Conservation (phyloP, 2,329 filamentous ascomycete species). For the Dryadomyces quercivorus region DNA sequence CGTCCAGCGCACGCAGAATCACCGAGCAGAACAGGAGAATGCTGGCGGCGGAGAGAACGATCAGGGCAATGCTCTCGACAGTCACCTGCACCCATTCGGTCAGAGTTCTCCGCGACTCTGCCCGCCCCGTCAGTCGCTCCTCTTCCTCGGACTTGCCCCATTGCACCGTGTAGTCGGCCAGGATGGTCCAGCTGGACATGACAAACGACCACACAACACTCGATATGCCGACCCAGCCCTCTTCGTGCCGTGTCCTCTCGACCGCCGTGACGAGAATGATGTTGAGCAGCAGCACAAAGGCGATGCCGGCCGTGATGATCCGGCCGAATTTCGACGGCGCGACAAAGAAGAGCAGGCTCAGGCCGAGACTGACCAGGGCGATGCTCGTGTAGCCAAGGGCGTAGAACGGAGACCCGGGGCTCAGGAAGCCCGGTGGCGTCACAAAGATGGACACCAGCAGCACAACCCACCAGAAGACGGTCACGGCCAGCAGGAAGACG, state of each 20-base stretch:
- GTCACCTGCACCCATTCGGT: constrained; percentile 77
- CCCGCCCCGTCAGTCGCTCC: constrained; percentile 76
- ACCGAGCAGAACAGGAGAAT: constrained; percentile 70
- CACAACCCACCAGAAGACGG: constrained; percentile 86
- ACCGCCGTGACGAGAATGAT: constrained; percentile 71
- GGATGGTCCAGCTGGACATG: constrained; percentile 66
- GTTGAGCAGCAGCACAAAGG: constrained; percentile 57
- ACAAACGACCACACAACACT: constrained; percentile 72
- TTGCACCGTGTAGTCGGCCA: constrained; percentile 69
- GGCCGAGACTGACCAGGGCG: constrained; percentile 61
- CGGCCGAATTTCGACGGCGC: constrained; percentile 71
- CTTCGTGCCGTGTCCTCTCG: constrained; percentile 62
- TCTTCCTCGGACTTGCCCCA: constrained; percentile 94
- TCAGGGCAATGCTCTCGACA: constrained; percentile 58
- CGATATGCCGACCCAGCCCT: constrained; percentile 82
- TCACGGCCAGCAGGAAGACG: constrained; percentile 60
- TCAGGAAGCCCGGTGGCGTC: constrained; percentile 76
- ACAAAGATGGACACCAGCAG: constrained; percentile 84
- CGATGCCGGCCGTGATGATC: constrained; percentile 56
- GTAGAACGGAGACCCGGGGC: constrained; percentile 84
- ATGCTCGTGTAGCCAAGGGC: constrained; percentile 74
- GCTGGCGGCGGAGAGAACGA: constrained; percentile 53
- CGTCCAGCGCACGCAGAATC: constrained; percentile 68
- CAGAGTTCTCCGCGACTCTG: constrained; percentile 71
- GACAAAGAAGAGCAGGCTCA: constrained; percentile 76